Conservation (phyloP, 805 yeast species). For the Debaryomyces tyrocola region DNA sequence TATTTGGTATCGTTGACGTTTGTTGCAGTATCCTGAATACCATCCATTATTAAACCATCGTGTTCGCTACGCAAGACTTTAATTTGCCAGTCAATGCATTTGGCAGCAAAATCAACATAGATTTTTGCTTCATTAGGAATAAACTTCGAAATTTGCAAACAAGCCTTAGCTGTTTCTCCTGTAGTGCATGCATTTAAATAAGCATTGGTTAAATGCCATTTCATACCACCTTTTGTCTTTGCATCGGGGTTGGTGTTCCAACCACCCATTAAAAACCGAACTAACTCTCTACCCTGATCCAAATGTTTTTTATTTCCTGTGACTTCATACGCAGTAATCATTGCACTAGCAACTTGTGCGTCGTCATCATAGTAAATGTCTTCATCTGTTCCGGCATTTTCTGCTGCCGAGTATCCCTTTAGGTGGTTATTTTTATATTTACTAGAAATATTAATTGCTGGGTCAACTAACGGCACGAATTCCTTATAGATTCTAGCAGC, state of each 20-base stretch:
- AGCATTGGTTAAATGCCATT: conserved; percentile 63
- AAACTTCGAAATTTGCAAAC: conserved; percentile 54
- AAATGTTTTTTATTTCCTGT: conserved; percentile 55
- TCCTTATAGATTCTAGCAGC: conserved; percentile 56
- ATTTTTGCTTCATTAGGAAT: conserved; percentile 46
- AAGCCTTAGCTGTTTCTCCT: conserved; percentile 64
- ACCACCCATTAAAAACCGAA: conserved; percentile 64
- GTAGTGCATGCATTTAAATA: conserved; percentile 68
- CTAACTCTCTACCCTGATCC: conserved; percentile 57
- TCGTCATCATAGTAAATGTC: conserved; percentile 76
- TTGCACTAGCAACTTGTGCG: conserved; percentile 69
- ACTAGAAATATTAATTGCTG: conserved; percentile 49
- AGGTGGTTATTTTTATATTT: conserved; percentile 50
- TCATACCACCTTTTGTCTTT: conserved; percentile 57
- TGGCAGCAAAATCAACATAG: conserved; percentile 59
- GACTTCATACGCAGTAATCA: conserved; percentile 66
- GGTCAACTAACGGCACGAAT: conserved; percentile 52
- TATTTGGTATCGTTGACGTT: conserved; percentile 53
- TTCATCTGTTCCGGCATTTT: conserved; percentile 54
- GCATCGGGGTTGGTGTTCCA: conserved; percentile 47
- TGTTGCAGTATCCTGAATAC: conserved; percentile 48
- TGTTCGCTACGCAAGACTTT: conserved; percentile 49
- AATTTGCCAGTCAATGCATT: conserved; percentile 59
- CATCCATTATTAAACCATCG: conserved; percentile 62
- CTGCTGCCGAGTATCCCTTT: conserved; percentile 67